Evolutionary conservation across 2,329 filamentous ascomycete genomes (phyloP), one percentile per base, ranked within the genome.

Genomic region (Arthrobotrys conoides): DNA sequence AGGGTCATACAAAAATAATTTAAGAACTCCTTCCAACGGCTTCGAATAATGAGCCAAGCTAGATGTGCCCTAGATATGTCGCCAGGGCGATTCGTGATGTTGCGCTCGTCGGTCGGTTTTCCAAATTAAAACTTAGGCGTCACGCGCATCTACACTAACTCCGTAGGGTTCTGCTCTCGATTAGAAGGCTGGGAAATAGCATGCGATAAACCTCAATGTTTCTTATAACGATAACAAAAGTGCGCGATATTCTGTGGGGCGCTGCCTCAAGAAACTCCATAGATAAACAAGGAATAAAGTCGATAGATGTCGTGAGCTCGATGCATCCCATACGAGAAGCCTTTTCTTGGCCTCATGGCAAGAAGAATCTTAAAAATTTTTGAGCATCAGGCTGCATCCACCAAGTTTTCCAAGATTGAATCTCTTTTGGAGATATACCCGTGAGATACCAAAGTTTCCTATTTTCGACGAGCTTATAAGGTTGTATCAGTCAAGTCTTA

Each of bases 11-110:
- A 44, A 27, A 27, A 41, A 36, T 6, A 30, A 44, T 44, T 36
- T 24, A 41, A 38, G 70, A 73, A 73, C 59, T 73, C 70, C 59
- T 44, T 55, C 69, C 57, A 24, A 59, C 53, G 30, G 30, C n/a
- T 46, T 44, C 8, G n/a, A 3, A 46, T 59, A n/a, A 48, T 49
- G 53, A 48, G 27, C 27, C 27, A 24, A 41, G 12, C 27, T 30
- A 30, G 6, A 57, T 57, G 30, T 65, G 14, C 36, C 24, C 44
- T 49, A 6, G 24, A 59, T 24, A 61, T 57, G 57, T 49, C 61
- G 41, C 51, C 51, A n/a, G 49, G 24, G 36, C 38, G 48, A 33
- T 59, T 49, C 30, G 49, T 22, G 68, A 49, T 36, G 14, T 14
- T 55, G 10, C n/a, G 18, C n/a, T 63, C 20, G 33, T 48, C 38